phyloP scores from a whole-genome alignment of 2,329 filamentous ascomycete genomes.

The Myrmaecium sp. region DNA sequence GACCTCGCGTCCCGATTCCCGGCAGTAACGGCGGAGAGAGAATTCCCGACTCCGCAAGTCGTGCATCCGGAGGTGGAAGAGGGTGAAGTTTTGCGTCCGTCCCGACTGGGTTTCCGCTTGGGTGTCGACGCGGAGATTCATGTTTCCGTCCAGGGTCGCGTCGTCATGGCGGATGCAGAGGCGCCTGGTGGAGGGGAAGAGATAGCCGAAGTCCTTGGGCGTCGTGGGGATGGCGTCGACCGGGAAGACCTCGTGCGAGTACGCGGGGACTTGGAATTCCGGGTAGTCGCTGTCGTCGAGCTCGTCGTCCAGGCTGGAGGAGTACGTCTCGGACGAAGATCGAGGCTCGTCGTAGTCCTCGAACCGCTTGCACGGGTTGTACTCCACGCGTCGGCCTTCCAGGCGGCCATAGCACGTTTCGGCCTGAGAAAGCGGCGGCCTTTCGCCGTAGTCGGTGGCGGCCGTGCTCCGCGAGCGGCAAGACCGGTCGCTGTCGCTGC shows the following conservation, averaged over 20 bases:
- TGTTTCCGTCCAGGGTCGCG: conserved; percentile 78
- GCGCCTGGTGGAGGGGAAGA: conserved; percentile 74
- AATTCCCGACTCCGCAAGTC: conserved; percentile 76
- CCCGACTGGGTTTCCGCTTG: conserved; percentile 42
- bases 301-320: conserved; percentile 49
- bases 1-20: conserved; percentile 83
- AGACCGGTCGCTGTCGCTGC: conserved; percentile 13
- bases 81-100: conserved; percentile 47
- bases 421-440: conserved; percentile 13
- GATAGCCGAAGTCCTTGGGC: conserved; percentile 61
- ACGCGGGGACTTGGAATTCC: conserved; percentile 41
- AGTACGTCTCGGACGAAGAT: conserved; percentile 45
- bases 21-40: conserved; percentile 77
- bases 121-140: conserved; percentile 86
- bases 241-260: conserved; percentile 44
- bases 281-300: conserved; percentile 28
- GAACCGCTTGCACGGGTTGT: conserved; percentile 6
- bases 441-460: conserved; percentile 11
- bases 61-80: conserved; percentile 93
- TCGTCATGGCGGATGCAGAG: conserved; percentile 81
- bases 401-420: conserved; percentile 16
- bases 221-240: conserved; percentile 58
- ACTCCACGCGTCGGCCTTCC: conserved; percentile 11
- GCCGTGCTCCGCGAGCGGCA: conserved; percentile 17
- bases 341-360: conserved; percentile 15